Evolutionary conservation across 2,329 filamentous ascomycete genomes (phyloP).

Genomic region (Cyphellophora attinorum): DNA sequence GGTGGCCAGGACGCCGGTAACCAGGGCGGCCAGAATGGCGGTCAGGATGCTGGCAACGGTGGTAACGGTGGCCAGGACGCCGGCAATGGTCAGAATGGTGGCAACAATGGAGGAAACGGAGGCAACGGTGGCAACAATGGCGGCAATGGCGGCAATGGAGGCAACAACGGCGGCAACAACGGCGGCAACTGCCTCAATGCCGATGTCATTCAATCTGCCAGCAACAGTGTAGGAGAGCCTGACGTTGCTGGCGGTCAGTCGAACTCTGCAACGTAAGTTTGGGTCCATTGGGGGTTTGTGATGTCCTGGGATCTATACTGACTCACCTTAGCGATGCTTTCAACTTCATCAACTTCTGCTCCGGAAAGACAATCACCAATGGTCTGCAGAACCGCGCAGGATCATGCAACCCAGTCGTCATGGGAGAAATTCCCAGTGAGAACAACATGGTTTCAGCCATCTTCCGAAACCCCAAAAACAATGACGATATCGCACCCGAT

Average conservation of each 20-base stretch:
- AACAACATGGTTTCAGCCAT: constrained; percentile 47
- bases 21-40: no score
- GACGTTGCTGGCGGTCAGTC: constrained; percentile 9
- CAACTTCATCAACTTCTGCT: constrained; percentile 55
- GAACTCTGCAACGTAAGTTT: constrained; percentile 13
- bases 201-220: constrained; percentile 13
- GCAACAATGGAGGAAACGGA: constrained; percentile 12
- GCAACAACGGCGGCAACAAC: constrained; percentile 7
- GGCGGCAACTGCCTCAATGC: constrained; percentile 5
- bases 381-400: constrained; percentile 40
- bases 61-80: constrained; percentile 12
- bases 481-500: constrained; percentile 29
- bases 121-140: constrained; percentile 12
- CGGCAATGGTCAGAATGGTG: constrained; percentile 16
- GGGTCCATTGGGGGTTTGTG: not conserved
- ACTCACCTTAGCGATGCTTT: constrained; percentile 23
- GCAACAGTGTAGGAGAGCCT: constrained; percentile 7
- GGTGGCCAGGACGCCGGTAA: no score
- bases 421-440: constrained; percentile 45
- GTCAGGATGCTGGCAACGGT: constrained; percentile 3
- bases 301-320: constrained; percentile 4
- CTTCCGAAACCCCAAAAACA: constrained; percentile 37
- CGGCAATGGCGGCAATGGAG: constrained; percentile 6
- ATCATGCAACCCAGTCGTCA: constrained; percentile 51
- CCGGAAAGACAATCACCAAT: constrained; percentile 45